Conservation (phyloP, 176 grass and related monocot species). For the Aegilops bicornis region DNA sequence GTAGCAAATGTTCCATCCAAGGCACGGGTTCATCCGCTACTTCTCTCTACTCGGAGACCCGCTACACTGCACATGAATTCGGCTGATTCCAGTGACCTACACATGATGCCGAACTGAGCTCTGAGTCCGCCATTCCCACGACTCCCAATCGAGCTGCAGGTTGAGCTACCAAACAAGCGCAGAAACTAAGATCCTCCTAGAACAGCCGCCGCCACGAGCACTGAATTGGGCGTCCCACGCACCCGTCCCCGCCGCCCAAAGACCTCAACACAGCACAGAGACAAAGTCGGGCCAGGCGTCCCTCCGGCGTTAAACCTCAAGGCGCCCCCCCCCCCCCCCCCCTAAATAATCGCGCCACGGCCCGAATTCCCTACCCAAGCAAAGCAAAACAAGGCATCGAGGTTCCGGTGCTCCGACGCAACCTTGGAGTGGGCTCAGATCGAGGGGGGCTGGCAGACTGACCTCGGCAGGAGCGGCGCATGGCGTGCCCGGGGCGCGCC, state of each 20-base stretch:
- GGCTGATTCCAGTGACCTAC: background rate
- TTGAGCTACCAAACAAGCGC: background rate
- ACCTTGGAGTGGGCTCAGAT: slow-evolving; percentile 19
- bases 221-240: background rate
- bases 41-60: too few relatives aligned
- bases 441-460: background rate
- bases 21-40: background rate
- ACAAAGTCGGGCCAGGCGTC: background rate
- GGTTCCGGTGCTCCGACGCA: background rate
- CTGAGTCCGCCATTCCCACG: background rate
- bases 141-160: background rate
- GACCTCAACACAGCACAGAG: background rate
- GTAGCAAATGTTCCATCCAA: background rate
- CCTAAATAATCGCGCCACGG: background rate
- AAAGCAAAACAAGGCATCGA: background rate
- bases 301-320: background rate
- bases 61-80: too few relatives aligned
- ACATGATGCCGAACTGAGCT: too few relatives aligned
- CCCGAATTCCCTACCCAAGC: background rate
- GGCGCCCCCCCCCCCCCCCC: too few relatives aligned
- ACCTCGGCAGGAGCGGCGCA: slow-evolving; percentile 14
- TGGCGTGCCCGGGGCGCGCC: slow-evolving; percentile 15
- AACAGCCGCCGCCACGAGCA: background rate
- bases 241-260: background rate
- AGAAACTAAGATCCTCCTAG: slow-evolving; percentile 19